phyloP scores from a whole-genome alignment of 2,329 filamentous ascomycete genomes.

The Penicillium aurantiogriseum region DNA sequence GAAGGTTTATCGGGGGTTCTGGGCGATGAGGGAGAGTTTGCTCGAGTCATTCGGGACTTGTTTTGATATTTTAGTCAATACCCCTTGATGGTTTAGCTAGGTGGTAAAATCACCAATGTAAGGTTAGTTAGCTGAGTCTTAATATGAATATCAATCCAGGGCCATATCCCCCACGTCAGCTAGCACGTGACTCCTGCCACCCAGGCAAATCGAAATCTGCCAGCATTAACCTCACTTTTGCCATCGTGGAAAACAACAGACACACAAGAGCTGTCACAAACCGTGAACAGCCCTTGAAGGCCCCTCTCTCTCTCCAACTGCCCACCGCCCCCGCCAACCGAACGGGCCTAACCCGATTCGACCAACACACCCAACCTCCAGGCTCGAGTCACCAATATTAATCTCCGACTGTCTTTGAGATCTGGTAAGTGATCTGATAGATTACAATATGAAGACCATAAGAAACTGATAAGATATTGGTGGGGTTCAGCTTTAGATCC shows the following conservation, averaged over 20 bases:
- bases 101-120: background rate
- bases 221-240: constrained; percentile 1
- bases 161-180: background rate
- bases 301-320: background rate
- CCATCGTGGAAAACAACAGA: background rate
- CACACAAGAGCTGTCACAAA: background rate
- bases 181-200: background rate
- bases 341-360: constrained; percentile 16
- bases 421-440: constrained; percentile 7
- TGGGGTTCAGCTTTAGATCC: constrained; percentile 21
- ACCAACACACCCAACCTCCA: constrained; percentile 7
- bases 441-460: background rate
- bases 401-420: background rate
- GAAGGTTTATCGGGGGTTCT: constrained; percentile 47
- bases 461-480: constrained; percentile 24
- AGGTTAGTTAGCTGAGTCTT: background rate
- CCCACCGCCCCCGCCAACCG: constrained; percentile 31
- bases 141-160: background rate
- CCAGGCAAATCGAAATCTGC: background rate
- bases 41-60: constrained; percentile 58
- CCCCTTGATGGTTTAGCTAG: background rate
- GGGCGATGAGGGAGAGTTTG: constrained; percentile 59
- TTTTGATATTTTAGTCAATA: constrained; percentile 44
- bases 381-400: background rate
- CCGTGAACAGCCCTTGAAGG: background rate